Base-by-base conservation (phyloP, 495 filamentous ascomycete species). In the Podospora tetraspora region DNA sequence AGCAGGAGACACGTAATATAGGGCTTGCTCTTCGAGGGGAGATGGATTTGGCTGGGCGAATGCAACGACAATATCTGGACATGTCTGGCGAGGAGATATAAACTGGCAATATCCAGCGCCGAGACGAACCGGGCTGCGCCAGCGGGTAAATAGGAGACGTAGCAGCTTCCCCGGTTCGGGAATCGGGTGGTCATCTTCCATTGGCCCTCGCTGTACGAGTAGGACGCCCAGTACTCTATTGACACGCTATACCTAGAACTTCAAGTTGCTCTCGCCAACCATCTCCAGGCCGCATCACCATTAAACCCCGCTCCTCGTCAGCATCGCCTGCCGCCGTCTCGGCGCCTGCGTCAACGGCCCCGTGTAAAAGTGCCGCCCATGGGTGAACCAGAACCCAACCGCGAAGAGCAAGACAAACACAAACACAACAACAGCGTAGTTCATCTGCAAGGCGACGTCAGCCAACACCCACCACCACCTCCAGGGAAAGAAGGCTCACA, bases 351-450 rank as follows among this genome's bases (percentile, higher is more conserved):
- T 71, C 6, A 84, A 70, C 0, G 86, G 86, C 2, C 86, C 86
- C 10, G 73, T 80, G 70, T 88, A 88, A 68, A 80, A 85, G 22
- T 78, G 75, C 13, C 76, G 73, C 16, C 84, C 85, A 32, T 75
- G 73, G 23, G 77, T 73, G 65, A 78, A 84, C 86, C 86, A 88
- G 73, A 84, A 88, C 16, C 81, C 66, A 1, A 77, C 32, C 0
- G 86, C 72, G 67, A 81, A 81, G 4, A 74, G 29, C 30, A 83
- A 27, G 23, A 85, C 76, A 57, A 79, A 79, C 3, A 76, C 79
- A 61, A 88, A 74, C 72, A 86, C 83, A 12, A 82, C 79, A 56
- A 79, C 71, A 43, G 79, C 81, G 63, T 82, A 81, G 71, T 81
- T 82, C 77, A 84, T 81, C 68, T 78, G 37, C 37, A 52, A 64